These are phyloP conservation scores for Meredithiella fracta DNA, from an alignment of 2,329 filamentous ascomycete genomes.

Conservation along the genomic window DNA sequence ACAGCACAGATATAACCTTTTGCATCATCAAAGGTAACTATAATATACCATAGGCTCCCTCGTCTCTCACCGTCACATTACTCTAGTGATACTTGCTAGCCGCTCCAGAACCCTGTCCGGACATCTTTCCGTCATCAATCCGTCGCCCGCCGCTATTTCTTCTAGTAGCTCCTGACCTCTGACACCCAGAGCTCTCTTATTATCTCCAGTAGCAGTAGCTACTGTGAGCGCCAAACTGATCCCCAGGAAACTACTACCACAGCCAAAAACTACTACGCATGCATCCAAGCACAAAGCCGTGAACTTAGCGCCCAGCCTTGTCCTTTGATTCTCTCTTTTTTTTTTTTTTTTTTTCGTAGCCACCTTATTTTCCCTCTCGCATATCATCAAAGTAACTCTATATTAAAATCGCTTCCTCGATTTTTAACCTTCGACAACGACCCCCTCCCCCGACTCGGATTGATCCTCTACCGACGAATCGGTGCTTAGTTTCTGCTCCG, in stretches of 20 bases:
- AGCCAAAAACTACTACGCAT: background rate
- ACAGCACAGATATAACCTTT: too few species aligned
- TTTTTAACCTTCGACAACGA: background rate
- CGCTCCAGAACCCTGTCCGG: background rate
- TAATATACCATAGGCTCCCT: too few species aligned
- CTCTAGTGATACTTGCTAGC: background rate
- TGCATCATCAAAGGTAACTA: too few species aligned
- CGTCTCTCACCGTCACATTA: too few species aligned
- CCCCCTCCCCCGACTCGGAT: background rate
- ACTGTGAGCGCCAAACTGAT: background rate
- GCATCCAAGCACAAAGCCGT: background rate
- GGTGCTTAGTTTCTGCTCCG: background rate
- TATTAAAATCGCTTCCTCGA: background rate
- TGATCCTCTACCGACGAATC: background rate
- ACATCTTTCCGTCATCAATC: background rate
- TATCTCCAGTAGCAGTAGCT: background rate
- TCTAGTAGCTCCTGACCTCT: background rate
- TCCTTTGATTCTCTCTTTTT: conserved; percentile 5
- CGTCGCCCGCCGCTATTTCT: background rate
- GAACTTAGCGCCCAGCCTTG: background rate
- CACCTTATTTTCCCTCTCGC: conserved; percentile 2
- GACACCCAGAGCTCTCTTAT: background rate
- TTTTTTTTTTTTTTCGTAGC: background rate
- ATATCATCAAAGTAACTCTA: background rate
- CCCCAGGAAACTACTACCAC: background rate